Base-by-base conservation (phyloP, 1,284 basidiomycete species). In the Naganishia sp. region DNA sequence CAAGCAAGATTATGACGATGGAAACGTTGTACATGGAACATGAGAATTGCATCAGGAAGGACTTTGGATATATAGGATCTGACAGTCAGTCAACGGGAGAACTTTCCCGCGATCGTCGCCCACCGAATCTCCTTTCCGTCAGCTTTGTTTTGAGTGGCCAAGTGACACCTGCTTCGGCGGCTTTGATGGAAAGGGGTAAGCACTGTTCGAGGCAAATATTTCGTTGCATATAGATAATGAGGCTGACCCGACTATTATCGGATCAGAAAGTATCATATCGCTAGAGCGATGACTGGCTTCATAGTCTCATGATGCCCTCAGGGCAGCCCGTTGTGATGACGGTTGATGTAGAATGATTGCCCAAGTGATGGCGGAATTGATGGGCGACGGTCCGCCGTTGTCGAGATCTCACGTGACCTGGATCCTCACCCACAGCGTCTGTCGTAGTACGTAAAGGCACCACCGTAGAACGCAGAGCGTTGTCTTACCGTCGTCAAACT, bases 21-120 rank as follows among this genome's bases (percentile, higher is more conserved):
- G 49, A 21, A 21, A 25, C 25, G n/a, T 31, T 32, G 56, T 42
- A 58, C 45, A 58, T 23, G 28, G 25, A 25, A 31, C 28, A 58
- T 45, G 21, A 17, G 28, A 58, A 46, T 45, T 23, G 56, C 56
- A 58, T 58, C 56, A 58, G 6, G 10, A 47, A 58, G 56, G 43
- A 47, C 41, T 39, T 42, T 45, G 15, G 43, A 41, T 42, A 28
- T 32, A 31, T 58, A 31, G 18, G 25, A 46, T 47, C 31, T 58
- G 31, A 28, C 28, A 46, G 43, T 17, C 32, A 46, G 45, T n/a
- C n/a, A n/a, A n/a, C n/a, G 18, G 31, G 18, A 31, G 31, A 42
- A 58, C 13, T n/a, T 28, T 31, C 21, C 23, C 25, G 11, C 45
- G 39, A 35, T 32, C 31, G 21, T 39, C 7, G 35, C 35, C 2